Evolutionary conservation across 163 green algal genomes (phyloP), one percentile per base, ranked within the genome.

Genomic region (Chlamydomonas reinhardtii): DNA sequence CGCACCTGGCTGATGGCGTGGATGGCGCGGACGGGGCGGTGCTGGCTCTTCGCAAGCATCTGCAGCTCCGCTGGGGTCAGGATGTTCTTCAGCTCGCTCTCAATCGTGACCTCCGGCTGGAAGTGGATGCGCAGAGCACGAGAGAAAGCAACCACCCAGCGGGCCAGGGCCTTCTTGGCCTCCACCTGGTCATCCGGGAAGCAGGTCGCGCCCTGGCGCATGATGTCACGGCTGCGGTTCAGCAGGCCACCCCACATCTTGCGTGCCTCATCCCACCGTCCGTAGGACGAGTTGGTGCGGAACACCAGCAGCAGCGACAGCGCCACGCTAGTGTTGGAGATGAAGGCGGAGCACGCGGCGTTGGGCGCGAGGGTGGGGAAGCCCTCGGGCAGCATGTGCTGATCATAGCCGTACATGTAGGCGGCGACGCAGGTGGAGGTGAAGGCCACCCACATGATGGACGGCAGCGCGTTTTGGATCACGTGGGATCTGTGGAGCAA

Each of bases 211-310:
- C 91, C 89, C 90, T 96, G 94, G 27, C 95, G 92, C 73, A 96
- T 90, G 31, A 97, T 86, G 89, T 98, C 96, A 17, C 96, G 91
- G 25, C 84, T 90, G 54, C 95, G 81, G 89, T 98, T 97, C 34
- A 94, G 90, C 32, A 97, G 70, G 14, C 83, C 70, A 48, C 94
- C 95, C 96, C 95, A 98, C 76, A 97, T 89, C 85, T 93, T 96
- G 48, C 95, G 92, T 19, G 94, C 95, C 74, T 98, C 96, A 66
- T 94, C 90, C 93, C 94, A 98, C 8, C 96, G 91, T 24, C 85
- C 91, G 84, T 97, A 98, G 61, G 71, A 89, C 43, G 73, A 73
- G 79, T 94, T 94, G 52, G 91, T 92, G 77, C 89, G 85, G 89
- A 92, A 92, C 25, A 90, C 80, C 62, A 86, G 80, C 73, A 90